Conservation (phyloP, 306 rosid genomes). For the Dicorynia guianensis region DNA sequence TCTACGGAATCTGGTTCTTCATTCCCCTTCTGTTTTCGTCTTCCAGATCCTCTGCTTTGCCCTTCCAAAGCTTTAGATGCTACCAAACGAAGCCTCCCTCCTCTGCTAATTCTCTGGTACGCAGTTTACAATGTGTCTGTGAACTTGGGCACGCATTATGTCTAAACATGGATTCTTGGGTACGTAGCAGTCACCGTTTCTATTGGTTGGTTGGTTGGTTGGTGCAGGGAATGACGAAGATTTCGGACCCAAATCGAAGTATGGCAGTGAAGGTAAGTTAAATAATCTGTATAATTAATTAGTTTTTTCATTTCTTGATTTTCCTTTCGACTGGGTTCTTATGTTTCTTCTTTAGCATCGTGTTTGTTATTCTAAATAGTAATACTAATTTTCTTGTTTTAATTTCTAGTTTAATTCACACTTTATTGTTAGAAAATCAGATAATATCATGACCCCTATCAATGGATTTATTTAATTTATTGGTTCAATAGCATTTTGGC, state of each 20-base stretch:
- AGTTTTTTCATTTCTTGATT: slow-evolving; percentile 1
- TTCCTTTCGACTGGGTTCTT: neutral
- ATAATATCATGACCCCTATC: neutral
- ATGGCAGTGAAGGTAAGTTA: slow-evolving; percentile 66
- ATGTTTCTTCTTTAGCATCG: neutral
- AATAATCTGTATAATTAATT: neutral
- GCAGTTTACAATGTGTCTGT: neutral
- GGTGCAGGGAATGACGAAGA: slow-evolving; percentile 54
- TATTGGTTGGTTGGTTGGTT: neutral
- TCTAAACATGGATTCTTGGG: neutral
- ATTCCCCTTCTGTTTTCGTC: neutral
- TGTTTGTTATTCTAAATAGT: neutral
- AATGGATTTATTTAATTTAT: neutral
- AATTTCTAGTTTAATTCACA: no score
- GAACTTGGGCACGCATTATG: neutral
- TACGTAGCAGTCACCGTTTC: slow-evolving; percentile 15
- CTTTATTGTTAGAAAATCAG: neutral
- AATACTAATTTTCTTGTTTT: no score
- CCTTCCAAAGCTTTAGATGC: slow-evolving; percentile 50
- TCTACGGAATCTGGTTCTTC: slow-evolving; percentile 4
- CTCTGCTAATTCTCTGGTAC: slow-evolving; percentile 52
- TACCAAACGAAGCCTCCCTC: slow-evolving; percentile 45
- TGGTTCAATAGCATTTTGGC: neutral
- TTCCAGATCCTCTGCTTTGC: slow-evolving; percentile 65
- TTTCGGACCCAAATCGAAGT: slow-evolving; percentile 51